These are phyloP conservation scores for Pelargonium myrrhifolium DNA, from an alignment of 441 rosid species.

Conservation along the genomic window DNA sequence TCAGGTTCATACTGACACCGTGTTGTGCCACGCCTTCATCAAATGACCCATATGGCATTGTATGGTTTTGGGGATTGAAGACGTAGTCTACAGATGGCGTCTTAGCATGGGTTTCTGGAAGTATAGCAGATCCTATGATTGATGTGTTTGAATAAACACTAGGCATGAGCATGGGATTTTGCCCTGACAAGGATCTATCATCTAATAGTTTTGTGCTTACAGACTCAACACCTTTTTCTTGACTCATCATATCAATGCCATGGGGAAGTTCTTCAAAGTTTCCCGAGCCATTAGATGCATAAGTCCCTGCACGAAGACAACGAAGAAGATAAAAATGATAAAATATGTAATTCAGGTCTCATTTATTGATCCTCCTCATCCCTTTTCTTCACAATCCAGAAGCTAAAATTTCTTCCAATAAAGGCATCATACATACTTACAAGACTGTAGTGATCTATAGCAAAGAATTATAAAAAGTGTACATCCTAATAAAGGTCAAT, in stretches of 20 bases:
- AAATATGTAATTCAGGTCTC: neutral
- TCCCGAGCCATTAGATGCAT: slow-evolving; percentile 23
- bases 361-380: neutral
- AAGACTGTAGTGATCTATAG: neutral
- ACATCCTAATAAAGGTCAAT: neutral
- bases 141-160: slow-evolving; percentile 29
- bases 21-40: slow-evolving; percentile 26
- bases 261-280: slow-evolving; percentile 26
- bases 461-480: neutral
- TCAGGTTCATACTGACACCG: slow-evolving; percentile 20
- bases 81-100: slow-evolving; percentile 27
- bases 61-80: slow-evolving; percentile 25
- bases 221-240: slow-evolving; percentile 24
- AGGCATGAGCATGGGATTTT: slow-evolving; percentile 26
- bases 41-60: slow-evolving; percentile 22
- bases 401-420: neutral
- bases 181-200: slow-evolving; percentile 22
- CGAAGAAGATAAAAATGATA: neutral
- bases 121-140: slow-evolving; percentile 27
- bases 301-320: slow-evolving; percentile 24
- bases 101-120: slow-evolving; percentile 29
- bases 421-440: neutral
- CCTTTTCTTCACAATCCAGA: neutral
- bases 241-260: slow-evolving; percentile 18
- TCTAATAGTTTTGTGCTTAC: slow-evolving; percentile 20